These are phyloP conservation scores for Plenodomus tracheiphilus DNA, from an alignment of 2,329 filamentous ascomycete species.

Conservation along the genomic window DNA sequence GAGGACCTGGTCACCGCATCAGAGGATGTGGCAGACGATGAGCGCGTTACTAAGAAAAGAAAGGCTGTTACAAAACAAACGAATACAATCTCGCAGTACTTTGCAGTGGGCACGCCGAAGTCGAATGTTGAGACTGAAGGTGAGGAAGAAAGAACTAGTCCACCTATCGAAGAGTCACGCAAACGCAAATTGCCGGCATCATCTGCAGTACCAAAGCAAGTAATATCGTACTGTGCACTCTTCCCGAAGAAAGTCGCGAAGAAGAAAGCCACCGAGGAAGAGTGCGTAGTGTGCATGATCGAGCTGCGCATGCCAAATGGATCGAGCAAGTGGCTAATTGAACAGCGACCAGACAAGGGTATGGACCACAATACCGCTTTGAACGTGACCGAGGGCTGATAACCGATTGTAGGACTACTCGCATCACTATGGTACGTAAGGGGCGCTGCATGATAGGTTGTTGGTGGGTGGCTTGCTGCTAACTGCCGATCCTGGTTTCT, in stretches of 20 bases:
- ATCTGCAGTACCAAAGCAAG: slow-evolving; percentile 11
- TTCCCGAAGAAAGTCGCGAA: slow-evolving; percentile 42
- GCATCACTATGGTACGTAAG: slow-evolving; percentile 33
- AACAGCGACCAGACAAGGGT: slow-evolving; percentile 43
- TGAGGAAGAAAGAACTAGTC: slow-evolving; percentile 2
- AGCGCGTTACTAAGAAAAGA: slow-evolving; percentile 26
- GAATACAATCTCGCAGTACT: slow-evolving; percentile 39
- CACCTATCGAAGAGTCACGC: slow-evolving; percentile 8
- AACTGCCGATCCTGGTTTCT: background rate
- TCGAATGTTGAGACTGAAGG: slow-evolving; percentile 12
- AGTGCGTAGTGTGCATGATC: slow-evolving; percentile 39
- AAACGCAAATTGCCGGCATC: slow-evolving; percentile 29
- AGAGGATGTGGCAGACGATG: slow-evolving; percentile 20
- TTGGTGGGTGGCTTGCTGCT: slow-evolving; percentile 1
- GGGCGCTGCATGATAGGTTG: background rate
- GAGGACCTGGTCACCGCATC: slow-evolving; percentile 32
- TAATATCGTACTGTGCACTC: slow-evolving; percentile 36
- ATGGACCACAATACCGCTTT: slow-evolving; percentile 4
- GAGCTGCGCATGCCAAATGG: slow-evolving; percentile 15
- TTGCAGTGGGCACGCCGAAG: slow-evolving; percentile 23
- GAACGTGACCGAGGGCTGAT: slow-evolving; percentile 3
- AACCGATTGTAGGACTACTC: slow-evolving; percentile 18
- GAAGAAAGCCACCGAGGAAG: slow-evolving; percentile 40
- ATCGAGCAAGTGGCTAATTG: slow-evolving; percentile 38
- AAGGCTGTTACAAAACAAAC: slow-evolving; percentile 21